Evolutionary conservation across 2,329 filamentous ascomycete genomes (phyloP).

Genomic region (Fusarium marasasianum): DNA sequence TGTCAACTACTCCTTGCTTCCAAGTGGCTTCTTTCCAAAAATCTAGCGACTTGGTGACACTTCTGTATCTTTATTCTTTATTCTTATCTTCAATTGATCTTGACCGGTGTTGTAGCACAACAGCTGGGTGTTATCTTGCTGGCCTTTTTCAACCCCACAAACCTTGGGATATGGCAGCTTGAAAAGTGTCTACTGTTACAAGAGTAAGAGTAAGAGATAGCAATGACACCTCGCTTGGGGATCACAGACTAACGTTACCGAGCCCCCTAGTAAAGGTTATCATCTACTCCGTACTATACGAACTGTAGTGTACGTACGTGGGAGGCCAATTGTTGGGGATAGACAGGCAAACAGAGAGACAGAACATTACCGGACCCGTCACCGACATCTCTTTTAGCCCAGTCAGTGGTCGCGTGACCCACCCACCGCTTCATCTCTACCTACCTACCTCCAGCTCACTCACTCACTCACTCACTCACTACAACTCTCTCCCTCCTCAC

Average conservation of each 20-base stretch:
- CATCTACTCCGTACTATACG: slow-evolving; percentile 23
- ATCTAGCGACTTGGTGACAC: background rate
- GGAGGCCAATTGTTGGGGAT: slow-evolving; percentile 32
- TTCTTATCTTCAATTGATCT: background rate
- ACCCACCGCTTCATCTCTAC: slow-evolving; percentile 26
- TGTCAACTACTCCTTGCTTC: background rate
- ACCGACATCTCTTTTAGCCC: slow-evolving; percentile 32
- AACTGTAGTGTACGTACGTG: slow-evolving; percentile 7
- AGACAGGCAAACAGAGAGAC: background rate
- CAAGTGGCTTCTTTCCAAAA: background rate
- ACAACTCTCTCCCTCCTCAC: background rate
- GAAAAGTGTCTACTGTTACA: slow-evolving; percentile 7
- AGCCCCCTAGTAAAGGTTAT: slow-evolving; percentile 1
- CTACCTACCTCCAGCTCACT: background rate
- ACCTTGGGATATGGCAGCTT: slow-evolving; percentile 16
- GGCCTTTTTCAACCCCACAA: slow-evolving; percentile 28
- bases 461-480: background rate
- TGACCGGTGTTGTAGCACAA: background rate
- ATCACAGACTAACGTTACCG: background rate
- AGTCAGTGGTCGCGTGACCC: slow-evolving; percentile 42
- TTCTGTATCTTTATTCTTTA: background rate
- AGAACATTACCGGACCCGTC: slow-evolving; percentile 30
- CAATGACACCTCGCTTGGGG: background rate
- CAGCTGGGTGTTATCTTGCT: background rate
- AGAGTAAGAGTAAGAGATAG: background rate